Conservation (phyloP, 2,329 filamentous ascomycete species). For the Penicillium sp. region DNA sequence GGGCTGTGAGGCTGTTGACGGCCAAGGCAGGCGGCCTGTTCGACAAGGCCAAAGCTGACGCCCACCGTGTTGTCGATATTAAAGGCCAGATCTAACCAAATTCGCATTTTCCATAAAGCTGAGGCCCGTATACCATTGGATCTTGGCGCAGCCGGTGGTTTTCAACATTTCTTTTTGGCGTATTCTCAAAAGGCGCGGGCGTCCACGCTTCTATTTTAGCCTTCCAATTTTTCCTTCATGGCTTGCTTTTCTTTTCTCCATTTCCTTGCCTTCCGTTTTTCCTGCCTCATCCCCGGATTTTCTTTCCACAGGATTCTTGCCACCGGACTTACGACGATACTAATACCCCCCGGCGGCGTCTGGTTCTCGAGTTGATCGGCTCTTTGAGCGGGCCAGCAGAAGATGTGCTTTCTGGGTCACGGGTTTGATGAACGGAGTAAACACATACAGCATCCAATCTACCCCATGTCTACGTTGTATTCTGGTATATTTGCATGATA, state of each 20-base stretch:
- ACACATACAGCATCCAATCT: constrained; percentile 1
- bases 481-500: no score
- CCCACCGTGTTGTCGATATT: constrained; percentile 88
- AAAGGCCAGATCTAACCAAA: constrained; percentile 76
- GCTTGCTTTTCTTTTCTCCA: not conserved
- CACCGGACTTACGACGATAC: constrained; percentile 11
- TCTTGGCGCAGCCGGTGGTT: not conserved
- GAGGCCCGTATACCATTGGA: not conserved
- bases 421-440: not conserved
- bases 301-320: not conserved
- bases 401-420: not conserved
- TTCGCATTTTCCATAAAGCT: not conserved
- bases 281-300: not conserved
- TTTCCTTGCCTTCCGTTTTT: not conserved
- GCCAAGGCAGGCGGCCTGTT: constrained; percentile 72
- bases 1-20: constrained; percentile 70
- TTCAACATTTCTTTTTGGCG: not conserved
- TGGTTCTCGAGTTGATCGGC: constrained; percentile 3
- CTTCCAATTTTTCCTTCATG: not conserved
- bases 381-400: not conserved
- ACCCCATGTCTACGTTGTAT: not conserved
- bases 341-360: constrained; percentile 16
- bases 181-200: constrained; percentile 8
- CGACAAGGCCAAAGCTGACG: constrained; percentile 68
- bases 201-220: not conserved